Base-by-base conservation (phyloP, 2,329 filamentous ascomycete genomes). In the Amesomyces nigricolor region DNA sequence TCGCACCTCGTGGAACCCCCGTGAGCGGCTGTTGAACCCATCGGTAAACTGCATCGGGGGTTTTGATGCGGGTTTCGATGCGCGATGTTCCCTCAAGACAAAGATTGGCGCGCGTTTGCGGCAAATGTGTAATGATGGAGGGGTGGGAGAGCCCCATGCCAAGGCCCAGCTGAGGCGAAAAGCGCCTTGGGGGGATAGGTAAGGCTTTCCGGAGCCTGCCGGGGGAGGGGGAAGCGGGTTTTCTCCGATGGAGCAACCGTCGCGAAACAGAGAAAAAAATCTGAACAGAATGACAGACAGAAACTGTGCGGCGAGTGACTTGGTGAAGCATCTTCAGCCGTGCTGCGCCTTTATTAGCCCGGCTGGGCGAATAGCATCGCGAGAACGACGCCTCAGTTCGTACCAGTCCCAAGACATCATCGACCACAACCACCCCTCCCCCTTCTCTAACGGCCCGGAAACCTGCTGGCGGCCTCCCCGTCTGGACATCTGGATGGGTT, bases 291-390 rank as follows among this genome's bases (percentile, higher is more conserved):
- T 43, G 52, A 56, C 53, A 47, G 47, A 40, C 35, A 40, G 40
- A 54, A 46, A 39, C 40, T 32, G 40, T 46, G 45, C 37, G 44
- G 29, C 7, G 26, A 37, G 50, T 39, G 43, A n/a, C 17, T 14
- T 22, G 35, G 10, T 44, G 26, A 46, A 47, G 51, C 56, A 37
- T 35, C 26, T 50, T 64, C 61, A 64, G 62, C 62, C 61, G 61
- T 56, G 56, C 60, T 63, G 60, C 62, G 62, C 60, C 62, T 59
- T 61, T 58, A 40, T 51, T 57, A 19, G 50, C 38, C 30, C 22
- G 22, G 47, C 10, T 53, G 32, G 45, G 49, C 60, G 58, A 62
- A 62, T 61, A 40, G 43, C 39, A 56, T 35, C 43, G 19, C 40
- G 16, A 43, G 46, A 51, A 47, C 19, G 42, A 42, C 42, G 51